These are phyloP conservation scores for Penicillium sp. DNA, from an alignment of 2,329 filamentous ascomycete species.

Conservation along the genomic window DNA sequence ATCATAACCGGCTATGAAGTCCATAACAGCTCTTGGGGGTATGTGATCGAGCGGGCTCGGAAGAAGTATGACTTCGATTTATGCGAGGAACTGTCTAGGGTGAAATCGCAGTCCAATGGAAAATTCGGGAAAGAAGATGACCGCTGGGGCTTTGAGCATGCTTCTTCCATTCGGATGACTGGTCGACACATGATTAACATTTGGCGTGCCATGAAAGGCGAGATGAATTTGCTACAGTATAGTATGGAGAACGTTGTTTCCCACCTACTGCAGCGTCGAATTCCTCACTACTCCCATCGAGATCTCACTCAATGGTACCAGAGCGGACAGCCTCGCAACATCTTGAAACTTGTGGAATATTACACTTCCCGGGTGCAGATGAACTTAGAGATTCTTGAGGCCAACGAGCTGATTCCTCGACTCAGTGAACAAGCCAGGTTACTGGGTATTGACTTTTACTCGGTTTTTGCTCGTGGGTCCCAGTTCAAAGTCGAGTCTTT, in stretches of 20 bases:
- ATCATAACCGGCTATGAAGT: slow-evolving; percentile 95
- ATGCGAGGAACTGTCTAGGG: slow-evolving; percentile 87
- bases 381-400: slow-evolving; percentile 87
- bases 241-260: slow-evolving; percentile 96
- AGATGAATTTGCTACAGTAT: slow-evolving; percentile 89
- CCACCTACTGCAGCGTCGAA: slow-evolving; percentile 82
- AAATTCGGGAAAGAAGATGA: slow-evolving; percentile 85
- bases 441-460: slow-evolving; percentile 94
- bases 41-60: slow-evolving; percentile 85
- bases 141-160: slow-evolving; percentile 91
- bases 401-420: slow-evolving; percentile 83
- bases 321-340: slow-evolving; percentile 68
- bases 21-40: slow-evolving; percentile 92
- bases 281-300: slow-evolving; percentile 83
- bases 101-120: slow-evolving; percentile 81
- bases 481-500: slow-evolving; percentile 99
- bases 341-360: slow-evolving; percentile 77
- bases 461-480: slow-evolving; percentile 90
- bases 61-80: slow-evolving; percentile 87
- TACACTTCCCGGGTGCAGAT: slow-evolving; percentile 76
- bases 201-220: slow-evolving; percentile 93
- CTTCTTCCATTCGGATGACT: slow-evolving; percentile 88
- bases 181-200: slow-evolving; percentile 96
- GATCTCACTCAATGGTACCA: slow-evolving; percentile 83
- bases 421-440: slow-evolving; percentile 94